Percentiles rank a stretch among this genome's conserved stretches.
Evolutionary conservation across 2,329 filamentous ascomycete genomes (phyloP).

Genomic region (Sporothrix variecibatus): DNA sequence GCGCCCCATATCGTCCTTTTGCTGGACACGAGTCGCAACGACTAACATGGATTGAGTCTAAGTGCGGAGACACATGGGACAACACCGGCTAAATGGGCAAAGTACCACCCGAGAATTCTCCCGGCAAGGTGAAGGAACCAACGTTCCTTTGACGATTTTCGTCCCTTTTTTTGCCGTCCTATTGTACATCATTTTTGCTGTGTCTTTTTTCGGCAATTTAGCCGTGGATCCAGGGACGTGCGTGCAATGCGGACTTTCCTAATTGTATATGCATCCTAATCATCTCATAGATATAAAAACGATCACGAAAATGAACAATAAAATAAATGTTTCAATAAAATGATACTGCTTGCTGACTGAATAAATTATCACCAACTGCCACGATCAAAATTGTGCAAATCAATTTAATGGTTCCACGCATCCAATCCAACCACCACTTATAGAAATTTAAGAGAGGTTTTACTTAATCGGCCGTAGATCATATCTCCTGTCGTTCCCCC

Average conservation of each 20-base stretch:
- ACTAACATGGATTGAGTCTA: slow-evolving; percentile 11
- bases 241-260: not conserved
- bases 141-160: not conserved
- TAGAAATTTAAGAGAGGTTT: not conserved
- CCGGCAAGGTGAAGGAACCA: not conserved
- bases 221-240: not conserved
- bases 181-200: too few species aligned
- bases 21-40: not conserved
- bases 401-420: too few species aligned
- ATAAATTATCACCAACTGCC: not conserved
- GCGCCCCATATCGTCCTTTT: not conserved
- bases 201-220: not conserved
- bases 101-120: not conserved
- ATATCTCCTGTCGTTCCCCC: not conserved
- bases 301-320: not conserved
- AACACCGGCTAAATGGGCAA: slow-evolving; percentile 11
- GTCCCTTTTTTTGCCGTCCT: not conserved
- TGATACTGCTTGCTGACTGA: not conserved
- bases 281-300: not conserved
- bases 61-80: not conserved
- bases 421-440: too few species aligned
- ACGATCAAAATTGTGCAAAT: too few species aligned
- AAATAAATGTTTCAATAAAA: not conserved
- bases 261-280: not conserved
- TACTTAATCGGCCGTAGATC: not conserved